phyloP scores from a whole-genome alignment of 2,329 filamentous ascomycete species.

The Epichloe uncinata region DNA sequence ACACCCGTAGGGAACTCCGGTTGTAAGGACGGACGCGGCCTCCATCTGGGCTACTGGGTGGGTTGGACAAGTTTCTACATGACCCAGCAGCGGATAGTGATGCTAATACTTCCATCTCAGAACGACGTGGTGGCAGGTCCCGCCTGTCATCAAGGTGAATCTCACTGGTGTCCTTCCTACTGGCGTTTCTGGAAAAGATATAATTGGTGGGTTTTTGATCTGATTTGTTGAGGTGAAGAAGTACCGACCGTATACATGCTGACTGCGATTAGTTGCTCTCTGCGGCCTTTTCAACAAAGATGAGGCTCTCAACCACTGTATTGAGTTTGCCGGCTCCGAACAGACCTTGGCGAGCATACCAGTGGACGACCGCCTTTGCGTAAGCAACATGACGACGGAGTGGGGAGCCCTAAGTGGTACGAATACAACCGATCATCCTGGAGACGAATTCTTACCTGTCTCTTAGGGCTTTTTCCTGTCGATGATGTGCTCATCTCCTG shows the following conservation, averaged over 20 bases:
- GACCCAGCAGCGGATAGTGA: background rate
- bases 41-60: conserved; percentile 62
- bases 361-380: conserved; percentile 58
- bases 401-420: conserved; percentile 49
- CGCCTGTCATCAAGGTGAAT: conserved; percentile 68
- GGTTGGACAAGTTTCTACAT: background rate
- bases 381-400: conserved; percentile 65
- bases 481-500: conserved; percentile 59
- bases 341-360: conserved; percentile 61
- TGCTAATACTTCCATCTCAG: conserved; percentile 19
- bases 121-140: conserved; percentile 79
- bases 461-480: conserved; percentile 50
- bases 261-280: conserved; percentile 58
- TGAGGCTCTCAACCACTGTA: conserved; percentile 80
- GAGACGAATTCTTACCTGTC: background rate
- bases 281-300: conserved; percentile 79
- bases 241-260: conserved; percentile 39
- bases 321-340: conserved; percentile 76
- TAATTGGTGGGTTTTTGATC: too few relatives aligned
- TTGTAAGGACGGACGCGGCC: conserved; percentile 80
- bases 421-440: too few relatives aligned
- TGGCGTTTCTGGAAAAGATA: conserved; percentile 39
- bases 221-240: too few relatives aligned
- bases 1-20: conserved; percentile 37
- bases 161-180: conserved; percentile 61